Evolutionary conservation across 2,329 filamentous ascomycete species (phyloP), one percentile per base, ranked within the genome.

Genomic region (Didymella sp.): DNA sequence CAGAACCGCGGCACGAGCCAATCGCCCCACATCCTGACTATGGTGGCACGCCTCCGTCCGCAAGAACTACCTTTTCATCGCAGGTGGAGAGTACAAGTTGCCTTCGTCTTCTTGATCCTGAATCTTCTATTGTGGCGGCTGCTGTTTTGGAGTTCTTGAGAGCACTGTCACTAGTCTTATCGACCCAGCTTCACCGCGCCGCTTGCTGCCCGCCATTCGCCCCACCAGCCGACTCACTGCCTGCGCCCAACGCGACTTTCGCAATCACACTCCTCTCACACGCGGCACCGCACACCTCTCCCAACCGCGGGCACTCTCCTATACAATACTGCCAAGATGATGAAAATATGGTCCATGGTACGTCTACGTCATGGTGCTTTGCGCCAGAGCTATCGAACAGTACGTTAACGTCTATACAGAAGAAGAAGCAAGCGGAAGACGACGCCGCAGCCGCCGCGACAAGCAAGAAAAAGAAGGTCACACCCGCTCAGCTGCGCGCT

Each of bases 331-430:
- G 70, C 58, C 77, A 93, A 82, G 74, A 98, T 98, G 95, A 85
- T 97, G 84, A 98, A 98, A 83, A 97, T 98, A 83, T 98, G 94
- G 95, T 96, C 92, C 72, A 96, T 98, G 94, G 92, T 96, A 82
- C 48, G 84, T 72, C 30, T 96, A 82, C 49, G 84, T 72, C 30
- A 37, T 8, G 11, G 8, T 27, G 15, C 12, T 13, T 21, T 31
- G 47, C 33, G 54, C 43, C 22, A 24, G 41, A 30, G 27, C 41
- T 41, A 9, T 6, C n/a, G 6, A 41, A 19, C 28, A 17, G 44
- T 4, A 9, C 51, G 55, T 71, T 78, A 38, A 78, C 67, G 52
- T 21, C 28, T 21, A 24, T 22, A 72, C 78, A 96, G 89, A 93
- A 96, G 82, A 95, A 97, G 80, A 91, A 97, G 66, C 75, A 77